phyloP scores from a whole-genome alignment of 768 basidiomycete genomes.

The Clathrus columnatus region DNA sequence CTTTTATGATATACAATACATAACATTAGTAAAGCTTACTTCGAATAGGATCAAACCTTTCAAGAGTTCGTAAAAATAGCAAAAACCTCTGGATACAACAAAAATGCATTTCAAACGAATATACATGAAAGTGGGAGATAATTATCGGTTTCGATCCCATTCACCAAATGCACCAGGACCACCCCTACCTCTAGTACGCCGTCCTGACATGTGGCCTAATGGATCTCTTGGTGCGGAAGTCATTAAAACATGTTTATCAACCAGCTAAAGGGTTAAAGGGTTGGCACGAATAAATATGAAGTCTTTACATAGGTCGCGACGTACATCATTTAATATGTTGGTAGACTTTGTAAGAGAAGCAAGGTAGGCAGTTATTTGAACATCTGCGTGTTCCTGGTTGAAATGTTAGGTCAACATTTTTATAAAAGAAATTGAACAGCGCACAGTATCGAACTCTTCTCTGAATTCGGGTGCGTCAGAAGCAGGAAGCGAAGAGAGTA shows the following conservation, averaged over 20 bases:
- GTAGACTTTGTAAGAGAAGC: constrained; percentile 84
- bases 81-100: not conserved
- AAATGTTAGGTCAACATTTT: not conserved
- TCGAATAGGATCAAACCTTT: too few species aligned
- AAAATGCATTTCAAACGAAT: not conserved
- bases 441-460: constrained; percentile 81
- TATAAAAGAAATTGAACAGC: constrained; percentile 16
- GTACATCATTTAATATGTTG: constrained; percentile 79
- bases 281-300: constrained; percentile 6
- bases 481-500: constrained; percentile 83
- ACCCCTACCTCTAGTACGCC: constrained; percentile 41
- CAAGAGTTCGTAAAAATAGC: too few species aligned
- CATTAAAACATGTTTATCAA: constrained; percentile 67
- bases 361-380: constrained; percentile 84
- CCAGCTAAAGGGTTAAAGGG: constrained; percentile 38
- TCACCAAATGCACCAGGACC: constrained; percentile 40
- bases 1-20: too few species aligned
- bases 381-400: constrained; percentile 86
- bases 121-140: not conserved
- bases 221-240: constrained; percentile 48
- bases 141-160: constrained; percentile 42
- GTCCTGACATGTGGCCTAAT: constrained; percentile 27
- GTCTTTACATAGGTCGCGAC: constrained; percentile 20
- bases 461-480: constrained; percentile 77
- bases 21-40: too few species aligned